phyloP scores from a whole-genome alignment of 2,329 filamentous ascomycete species.

The Diaporthe nobilis region DNA sequence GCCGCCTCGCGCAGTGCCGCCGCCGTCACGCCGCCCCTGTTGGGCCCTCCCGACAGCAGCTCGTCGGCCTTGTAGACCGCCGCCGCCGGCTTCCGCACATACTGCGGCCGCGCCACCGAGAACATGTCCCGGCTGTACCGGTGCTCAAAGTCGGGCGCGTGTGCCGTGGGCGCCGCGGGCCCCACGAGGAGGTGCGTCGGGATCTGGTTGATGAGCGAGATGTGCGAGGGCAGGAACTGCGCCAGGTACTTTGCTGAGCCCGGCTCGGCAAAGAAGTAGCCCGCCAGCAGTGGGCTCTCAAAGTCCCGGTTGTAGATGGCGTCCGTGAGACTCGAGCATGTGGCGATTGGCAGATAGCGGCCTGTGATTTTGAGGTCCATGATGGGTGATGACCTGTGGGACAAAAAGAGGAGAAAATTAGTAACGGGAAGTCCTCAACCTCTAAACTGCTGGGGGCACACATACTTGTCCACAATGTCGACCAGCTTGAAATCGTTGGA shows the following conservation, averaged over 20 bases:
- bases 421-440: accelerated
- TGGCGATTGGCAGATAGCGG: conserved; percentile 47
- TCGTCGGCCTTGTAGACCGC: conserved; percentile 42
- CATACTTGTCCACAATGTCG: conserved; percentile 48
- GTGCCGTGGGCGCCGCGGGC: conserved; percentile 52
- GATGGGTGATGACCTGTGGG: conserved; percentile 44
- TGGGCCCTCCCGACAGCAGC: conserved; percentile 44
- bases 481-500: conserved; percentile 47
- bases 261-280: conserved; percentile 47
- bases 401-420: background rate
- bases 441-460: background rate
- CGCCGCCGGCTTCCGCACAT: conserved; percentile 47
- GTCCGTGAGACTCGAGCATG: conserved; percentile 48
- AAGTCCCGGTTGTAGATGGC: conserved; percentile 47
- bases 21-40: conserved; percentile 40
- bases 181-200: conserved; percentile 66
- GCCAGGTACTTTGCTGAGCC: conserved; percentile 69
- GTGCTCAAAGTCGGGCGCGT: conserved; percentile 46
- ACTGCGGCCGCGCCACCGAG: conserved; percentile 59
- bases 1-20: conserved; percentile 43
- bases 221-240: conserved; percentile 66
- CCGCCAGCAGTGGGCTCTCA: conserved; percentile 45
- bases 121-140: conserved; percentile 62
- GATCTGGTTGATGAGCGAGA: conserved; percentile 70
- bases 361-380: conserved; percentile 47